Percentiles rank a stretch among this genome's conserved stretches.
phyloP scores from a whole-genome alignment of 2,329 filamentous ascomycete species.

The Arthrobotrys entomopaga region DNA sequence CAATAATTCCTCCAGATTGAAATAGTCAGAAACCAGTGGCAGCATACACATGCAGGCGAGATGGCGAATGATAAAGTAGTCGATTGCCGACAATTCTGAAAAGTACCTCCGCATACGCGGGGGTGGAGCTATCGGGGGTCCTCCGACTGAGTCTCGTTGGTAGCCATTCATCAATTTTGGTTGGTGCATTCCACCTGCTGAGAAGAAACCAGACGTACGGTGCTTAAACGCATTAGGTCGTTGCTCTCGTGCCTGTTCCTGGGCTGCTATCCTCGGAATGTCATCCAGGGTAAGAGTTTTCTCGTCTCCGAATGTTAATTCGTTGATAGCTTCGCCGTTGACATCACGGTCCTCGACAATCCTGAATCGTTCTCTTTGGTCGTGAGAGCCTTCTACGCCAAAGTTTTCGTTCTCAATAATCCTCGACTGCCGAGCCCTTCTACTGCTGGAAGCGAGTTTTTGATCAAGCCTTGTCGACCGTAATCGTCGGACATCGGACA shows the following conservation, averaged over 20 bases:
- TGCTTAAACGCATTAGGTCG: constrained; percentile 81
- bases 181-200: constrained; percentile 66
- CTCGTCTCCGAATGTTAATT: constrained; percentile 86
- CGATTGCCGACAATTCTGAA: constrained; percentile 90
- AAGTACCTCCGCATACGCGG: constrained; percentile 79
- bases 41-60: constrained; percentile 95
- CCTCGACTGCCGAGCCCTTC: constrained; percentile 86
- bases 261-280: constrained; percentile 93
- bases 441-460: constrained; percentile 90
- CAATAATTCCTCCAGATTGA: constrained; percentile 91
- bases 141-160: constrained; percentile 73
- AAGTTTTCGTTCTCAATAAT: constrained; percentile 87
- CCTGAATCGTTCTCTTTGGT: constrained; percentile 72
- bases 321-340: constrained; percentile 75
- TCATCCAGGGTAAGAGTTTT: constrained; percentile 95
- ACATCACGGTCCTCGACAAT: constrained; percentile 82
- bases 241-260: constrained; percentile 93
- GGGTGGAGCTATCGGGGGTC: constrained; percentile 65
- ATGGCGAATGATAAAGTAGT: constrained; percentile 97
- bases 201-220: constrained; percentile 62
- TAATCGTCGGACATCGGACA: constrained; percentile 91
- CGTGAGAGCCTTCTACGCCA: constrained; percentile 65
- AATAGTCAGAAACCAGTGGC: constrained; percentile 86
- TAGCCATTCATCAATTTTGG: constrained; percentile 76
- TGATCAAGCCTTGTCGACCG: constrained; percentile 94